These are phyloP conservation scores for Candida sakaeoensis DNA, from an alignment of 805 yeast species.

Conservation along the genomic window DNA sequence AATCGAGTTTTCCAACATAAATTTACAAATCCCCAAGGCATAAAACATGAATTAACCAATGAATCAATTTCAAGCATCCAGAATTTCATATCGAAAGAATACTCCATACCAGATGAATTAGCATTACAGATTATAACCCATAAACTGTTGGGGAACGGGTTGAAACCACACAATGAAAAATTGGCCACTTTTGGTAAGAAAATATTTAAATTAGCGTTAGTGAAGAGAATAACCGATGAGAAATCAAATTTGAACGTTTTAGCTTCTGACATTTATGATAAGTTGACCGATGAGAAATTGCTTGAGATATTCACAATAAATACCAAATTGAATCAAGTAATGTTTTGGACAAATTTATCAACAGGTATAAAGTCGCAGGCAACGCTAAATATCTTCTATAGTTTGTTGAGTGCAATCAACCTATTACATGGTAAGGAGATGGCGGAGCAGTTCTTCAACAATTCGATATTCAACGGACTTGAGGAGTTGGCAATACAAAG, in stretches of 20 bases:
- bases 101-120: constrained; percentile 54
- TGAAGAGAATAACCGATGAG: constrained; percentile 35
- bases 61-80: constrained; percentile 49
- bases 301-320: constrained; percentile 51
- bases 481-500: constrained; percentile 5
- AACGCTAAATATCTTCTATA: constrained; percentile 45
- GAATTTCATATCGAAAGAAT: constrained; percentile 44
- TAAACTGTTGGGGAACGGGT: constrained; percentile 91
- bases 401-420: constrained; percentile 68
- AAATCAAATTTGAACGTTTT: constrained; percentile 51
- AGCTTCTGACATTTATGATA: constrained; percentile 54
- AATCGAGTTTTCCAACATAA: constrained; percentile 62
- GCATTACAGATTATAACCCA: constrained; percentile 84
- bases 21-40: constrained; percentile 28
- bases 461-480: constrained; percentile 38
- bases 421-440: constrained; percentile 54
- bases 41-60: constrained; percentile 49
- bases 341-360: constrained; percentile 67
- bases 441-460: constrained; percentile 57
- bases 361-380: constrained; percentile 41
- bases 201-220: constrained; percentile 47
- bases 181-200: constrained; percentile 70
- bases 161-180: constrained; percentile 85
- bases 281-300: constrained; percentile 46
- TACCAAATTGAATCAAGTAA: constrained; percentile 45